Percentiles rank a stretch among this genome's conserved stretches.
Conservation (phyloP, 108 stramenopile genomes). For the Skeletonema costatum region DNA sequence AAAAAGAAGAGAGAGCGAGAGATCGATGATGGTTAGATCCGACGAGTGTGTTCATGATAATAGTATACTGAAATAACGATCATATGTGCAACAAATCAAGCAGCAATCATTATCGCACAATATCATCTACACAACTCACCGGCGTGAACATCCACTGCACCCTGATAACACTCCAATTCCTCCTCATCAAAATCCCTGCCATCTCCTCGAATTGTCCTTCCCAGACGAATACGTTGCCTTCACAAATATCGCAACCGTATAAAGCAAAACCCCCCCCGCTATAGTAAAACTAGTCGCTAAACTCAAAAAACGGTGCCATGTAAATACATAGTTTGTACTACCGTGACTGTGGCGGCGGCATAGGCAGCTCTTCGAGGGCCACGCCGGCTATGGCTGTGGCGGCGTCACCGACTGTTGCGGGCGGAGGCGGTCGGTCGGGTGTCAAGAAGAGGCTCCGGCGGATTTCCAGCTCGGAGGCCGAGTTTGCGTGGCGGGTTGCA, state of each 20-base stretch:
- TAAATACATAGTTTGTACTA: slow-evolving; percentile 22
- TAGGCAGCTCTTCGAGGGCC: slow-evolving; percentile 11
- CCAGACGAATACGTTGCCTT: slow-evolving; percentile 52
- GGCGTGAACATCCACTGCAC: slow-evolving; percentile 37
- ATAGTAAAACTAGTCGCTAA: slow-evolving; percentile 38
- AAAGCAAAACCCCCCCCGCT: slow-evolving; percentile 60
- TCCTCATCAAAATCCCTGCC: slow-evolving; percentile 30
- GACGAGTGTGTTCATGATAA: no score
- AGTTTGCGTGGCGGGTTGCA: no score
- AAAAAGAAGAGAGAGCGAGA: no score
- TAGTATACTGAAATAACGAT: no score
- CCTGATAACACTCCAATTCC: slow-evolving; percentile 52
- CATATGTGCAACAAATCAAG: no score
- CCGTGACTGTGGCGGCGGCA: slow-evolving; percentile 10
- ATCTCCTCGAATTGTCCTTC: slow-evolving; percentile 55
- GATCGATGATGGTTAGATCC: no score
- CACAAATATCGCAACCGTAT: slow-evolving; percentile 50
- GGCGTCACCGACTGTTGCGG: slow-evolving; percentile 2
- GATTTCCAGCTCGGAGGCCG: no score
- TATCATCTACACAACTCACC: slow-evolving; percentile 17
- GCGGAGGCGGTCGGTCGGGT: slow-evolving; percentile 23
- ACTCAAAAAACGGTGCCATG: slow-evolving; percentile 41
- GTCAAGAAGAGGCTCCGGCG: slow-evolving; percentile 1
- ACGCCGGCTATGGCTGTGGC: background rate
- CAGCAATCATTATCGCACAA: no score